Evolutionary conservation across 768 basidiomycete species (phyloP), one percentile per base, ranked within the genome.

Genomic region (Pleurotus pulmonarius): DNA sequence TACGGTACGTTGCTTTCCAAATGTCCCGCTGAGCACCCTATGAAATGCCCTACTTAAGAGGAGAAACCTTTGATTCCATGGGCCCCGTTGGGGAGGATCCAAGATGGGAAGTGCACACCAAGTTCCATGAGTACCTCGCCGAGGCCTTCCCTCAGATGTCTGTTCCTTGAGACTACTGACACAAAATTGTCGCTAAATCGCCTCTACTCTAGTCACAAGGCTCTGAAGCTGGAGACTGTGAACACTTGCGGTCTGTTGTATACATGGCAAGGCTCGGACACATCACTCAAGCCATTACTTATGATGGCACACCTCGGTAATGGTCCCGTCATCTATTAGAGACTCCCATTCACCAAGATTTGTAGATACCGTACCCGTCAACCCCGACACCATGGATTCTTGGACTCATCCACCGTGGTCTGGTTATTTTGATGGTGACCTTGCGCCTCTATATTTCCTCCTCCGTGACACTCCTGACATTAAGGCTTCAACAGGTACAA

Each of bases 211-310:
- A 90, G 87, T 9, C 83, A 89, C 66, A 47, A 73, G 13, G 77
- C 69, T 9, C 74, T 92, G 44, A 65, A 76, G 34, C 75, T 87
- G 58, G 84, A 83, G 9, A 85, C 83, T 60, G 82, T 93, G 61
- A 91, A 92, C 67, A 88, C 83, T 0, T 89, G 88, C 61, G 90
- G 82, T 0, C 74, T 92, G n/a, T 66, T 90, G 4, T 89, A 82
- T 65, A 79, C 83, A 45, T 92, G 90, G 89, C 72, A 78, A 54
- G 90, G 90, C 2, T 76, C 79, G 3, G 76, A 89, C 60, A 57
- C 67, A 11, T 69, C 74, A 0, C 73, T 89, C 18, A 88, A 89
- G 65, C 90, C 91, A 0, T 61, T 91, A 13, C 72, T 92, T 12
- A 67, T 88, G 44, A 77, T 81, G 13, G 86, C 79, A 2, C 87